These are phyloP conservation scores for Penicillium soppii DNA, from an alignment of 495 filamentous ascomycete species.

Conservation along the genomic window DNA sequence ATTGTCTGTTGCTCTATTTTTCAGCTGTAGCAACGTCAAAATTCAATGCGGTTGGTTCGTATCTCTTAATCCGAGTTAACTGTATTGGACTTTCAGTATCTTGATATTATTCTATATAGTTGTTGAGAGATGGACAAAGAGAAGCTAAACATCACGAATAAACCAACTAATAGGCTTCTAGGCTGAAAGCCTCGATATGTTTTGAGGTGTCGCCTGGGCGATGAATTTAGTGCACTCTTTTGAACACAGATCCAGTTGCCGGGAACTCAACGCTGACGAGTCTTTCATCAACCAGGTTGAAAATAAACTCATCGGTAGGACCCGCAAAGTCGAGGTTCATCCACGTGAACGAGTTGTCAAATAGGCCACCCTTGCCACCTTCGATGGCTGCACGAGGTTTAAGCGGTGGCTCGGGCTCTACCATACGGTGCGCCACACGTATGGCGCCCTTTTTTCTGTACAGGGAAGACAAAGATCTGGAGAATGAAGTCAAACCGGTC, in stretches of 20 bases:
- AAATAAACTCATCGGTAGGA: background rate
- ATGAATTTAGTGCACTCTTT: background rate
- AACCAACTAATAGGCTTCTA: too few species aligned
- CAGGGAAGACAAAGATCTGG: conserved; percentile 1
- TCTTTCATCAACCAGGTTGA: conserved; percentile 1
- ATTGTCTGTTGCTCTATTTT: too few species aligned
- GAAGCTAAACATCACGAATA: too few species aligned
- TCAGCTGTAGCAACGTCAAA: too few species aligned
- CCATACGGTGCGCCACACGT: conserved; percentile 1
- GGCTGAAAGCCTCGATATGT: too few species aligned
- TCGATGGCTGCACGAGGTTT: conserved; percentile 13
- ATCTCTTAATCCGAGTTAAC: too few species aligned
- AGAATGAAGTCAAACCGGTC: conserved; percentile 6
- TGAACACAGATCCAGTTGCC: background rate
- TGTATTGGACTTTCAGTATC: too few species aligned
- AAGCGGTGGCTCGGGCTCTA: background rate
- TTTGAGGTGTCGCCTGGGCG: too few species aligned
- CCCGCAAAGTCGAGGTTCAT: conserved; percentile 9
- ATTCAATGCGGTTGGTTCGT: too few species aligned
- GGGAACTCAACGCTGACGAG: conserved; percentile 7
- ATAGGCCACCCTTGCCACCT: conserved; percentile 11
- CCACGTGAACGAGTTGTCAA: conserved; percentile 15
- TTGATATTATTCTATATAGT: too few species aligned
- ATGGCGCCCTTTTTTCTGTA: background rate
- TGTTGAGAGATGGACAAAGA: too few species aligned